phyloP scores from a whole-genome alignment of 306 rosid species.

The Ormosia emarginata region DNA sequence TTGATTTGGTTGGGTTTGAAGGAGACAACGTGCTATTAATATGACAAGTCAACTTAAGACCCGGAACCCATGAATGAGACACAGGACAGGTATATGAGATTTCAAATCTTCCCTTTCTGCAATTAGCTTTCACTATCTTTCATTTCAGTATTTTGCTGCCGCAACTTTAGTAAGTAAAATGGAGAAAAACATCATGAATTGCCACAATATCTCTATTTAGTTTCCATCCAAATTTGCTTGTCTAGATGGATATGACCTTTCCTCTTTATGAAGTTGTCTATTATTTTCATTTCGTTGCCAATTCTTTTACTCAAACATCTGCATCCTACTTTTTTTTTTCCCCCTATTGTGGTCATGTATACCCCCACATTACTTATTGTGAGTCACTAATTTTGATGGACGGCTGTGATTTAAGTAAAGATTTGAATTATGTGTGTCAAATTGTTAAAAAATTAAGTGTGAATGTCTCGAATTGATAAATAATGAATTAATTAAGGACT shows the following conservation, averaged over 20 bases:
- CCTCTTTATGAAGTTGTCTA: background rate
- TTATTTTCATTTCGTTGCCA: background rate
- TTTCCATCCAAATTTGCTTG: background rate
- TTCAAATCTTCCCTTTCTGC: constrained; percentile 23
- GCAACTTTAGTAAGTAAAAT: background rate
- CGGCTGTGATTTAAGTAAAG: background rate
- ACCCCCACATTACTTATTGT: background rate
- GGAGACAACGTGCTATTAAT: constrained; percentile 17
- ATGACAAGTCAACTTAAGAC: background rate
- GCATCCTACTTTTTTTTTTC: background rate
- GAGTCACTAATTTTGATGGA: background rate
- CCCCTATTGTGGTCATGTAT: background rate
- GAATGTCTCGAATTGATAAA: too few species aligned
- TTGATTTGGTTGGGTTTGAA: constrained; percentile 16
- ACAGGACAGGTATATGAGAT: background rate
- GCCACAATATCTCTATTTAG: background rate
- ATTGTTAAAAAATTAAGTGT: too few species aligned
- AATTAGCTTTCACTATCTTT: constrained; percentile 8
- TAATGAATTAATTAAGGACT: too few species aligned
- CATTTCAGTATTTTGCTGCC: background rate
- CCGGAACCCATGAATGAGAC: constrained; percentile 15
- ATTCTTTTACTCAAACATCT: background rate
- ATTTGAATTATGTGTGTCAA: too few species aligned
- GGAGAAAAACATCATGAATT: background rate
- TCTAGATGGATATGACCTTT: background rate